Base-by-base conservation (phyloP, 2,329 filamentous ascomycete species). In the Aspergillus flavus region DNA sequence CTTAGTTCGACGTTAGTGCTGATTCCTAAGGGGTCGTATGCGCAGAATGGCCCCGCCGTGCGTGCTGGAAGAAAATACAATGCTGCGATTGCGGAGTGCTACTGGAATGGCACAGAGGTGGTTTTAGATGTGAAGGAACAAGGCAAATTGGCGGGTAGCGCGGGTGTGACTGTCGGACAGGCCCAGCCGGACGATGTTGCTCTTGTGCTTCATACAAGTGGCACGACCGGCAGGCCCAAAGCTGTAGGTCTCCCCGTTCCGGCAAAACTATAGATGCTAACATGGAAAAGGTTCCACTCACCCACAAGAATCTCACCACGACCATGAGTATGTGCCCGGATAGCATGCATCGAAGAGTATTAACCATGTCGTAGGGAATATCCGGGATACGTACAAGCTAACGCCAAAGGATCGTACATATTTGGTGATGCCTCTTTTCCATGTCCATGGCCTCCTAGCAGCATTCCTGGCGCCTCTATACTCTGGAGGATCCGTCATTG, bases 371-470 rank as follows among this genome's bases (percentile, higher is more conserved):
- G 11, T 68, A 89, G 86, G 85, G 71, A 96, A 95, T 79, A 93
- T 96, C 74, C 84, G 90, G 73, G 82, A 85, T 63, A 96, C 92
- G 7, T 96, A 96, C 76, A 78, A 89, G 61, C 84, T 96, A 64
- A 89, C 87, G 0, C 76, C 87, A 6, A 75, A 84, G 58, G 92
- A 96, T 76, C 87, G 92, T 54, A 94, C 92, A 32, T 89, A 93
- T 85, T 85, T 96, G 19, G 92, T 96, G 64, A 96, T 96, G 92
- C 92, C 92, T 21, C 85, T 96, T 2, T 96, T 96, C 84, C 92
- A 96, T 78, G 92, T 96, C 56, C 92, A 95, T 74, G 93, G 93
- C n/a, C 85, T 96, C 2, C 84, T 96, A 16, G 93, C 92, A 64
- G 92, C 87, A 23, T 91, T 96, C 70, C 84, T 96, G 4, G 91